These are phyloP conservation scores for Melastoma candidum DNA, from an alignment of 441 rosid genomes.

Conservation along the genomic window DNA sequence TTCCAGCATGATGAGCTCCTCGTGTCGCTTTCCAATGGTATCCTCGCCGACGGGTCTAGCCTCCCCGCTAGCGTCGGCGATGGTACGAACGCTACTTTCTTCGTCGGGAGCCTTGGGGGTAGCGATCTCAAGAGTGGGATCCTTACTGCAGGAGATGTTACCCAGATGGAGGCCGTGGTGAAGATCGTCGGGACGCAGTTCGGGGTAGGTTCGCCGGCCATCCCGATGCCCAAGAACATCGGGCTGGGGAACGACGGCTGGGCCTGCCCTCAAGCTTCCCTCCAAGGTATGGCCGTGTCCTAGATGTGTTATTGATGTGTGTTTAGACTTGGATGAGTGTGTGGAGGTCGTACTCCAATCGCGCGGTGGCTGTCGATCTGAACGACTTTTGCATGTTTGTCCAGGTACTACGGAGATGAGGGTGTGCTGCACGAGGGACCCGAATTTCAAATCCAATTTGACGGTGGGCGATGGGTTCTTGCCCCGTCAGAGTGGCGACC, in stretches of 20 bases:
- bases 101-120: slow-evolving; percentile 66
- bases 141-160: slow-evolving; percentile 76
- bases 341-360: not conserved
- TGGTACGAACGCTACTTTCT: slow-evolving; percentile 39
- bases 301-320: too few species aligned
- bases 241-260: slow-evolving; percentile 78
- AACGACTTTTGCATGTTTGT: not conserved
- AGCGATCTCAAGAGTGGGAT: slow-evolving; percentile 68
- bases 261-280: slow-evolving; percentile 35
- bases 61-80: slow-evolving; percentile 57
- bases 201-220: slow-evolving; percentile 47
- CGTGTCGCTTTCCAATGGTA: slow-evolving; percentile 62
- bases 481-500: slow-evolving; percentile 71
- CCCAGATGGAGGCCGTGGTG: slow-evolving; percentile 68
- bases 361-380: not conserved
- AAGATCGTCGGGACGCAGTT: slow-evolving; percentile 82
- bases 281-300: slow-evolving; percentile 39
- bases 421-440: slow-evolving; percentile 55
- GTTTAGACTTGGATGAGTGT: not conserved
- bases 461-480: slow-evolving; percentile 40
- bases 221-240: slow-evolving; percentile 59
- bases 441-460: slow-evolving; percentile 29
- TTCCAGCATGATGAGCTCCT: slow-evolving; percentile 60
- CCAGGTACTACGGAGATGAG: slow-evolving; percentile 48
- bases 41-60: slow-evolving; percentile 59